Evolutionary conservation across 108 stramenopile genomes (phyloP).

Genomic region (Fragilariopsis cylindrus): DNA sequence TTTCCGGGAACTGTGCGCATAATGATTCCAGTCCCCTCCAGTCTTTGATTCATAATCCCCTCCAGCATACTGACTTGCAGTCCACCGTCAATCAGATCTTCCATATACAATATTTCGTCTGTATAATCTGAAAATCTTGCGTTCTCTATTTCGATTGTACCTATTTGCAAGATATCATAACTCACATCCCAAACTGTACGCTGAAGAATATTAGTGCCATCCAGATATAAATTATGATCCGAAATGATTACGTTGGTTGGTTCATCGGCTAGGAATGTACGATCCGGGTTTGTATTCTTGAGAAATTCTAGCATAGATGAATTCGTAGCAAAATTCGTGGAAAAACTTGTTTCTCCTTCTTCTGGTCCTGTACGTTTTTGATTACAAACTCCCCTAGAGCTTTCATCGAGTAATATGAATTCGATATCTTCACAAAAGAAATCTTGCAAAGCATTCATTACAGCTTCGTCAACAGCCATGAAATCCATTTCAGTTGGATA

Average conservation of each 20-base stretch:
- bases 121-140: not conserved
- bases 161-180: conserved; percentile 9
- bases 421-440: conserved; percentile 7
- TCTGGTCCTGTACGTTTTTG: not conserved
- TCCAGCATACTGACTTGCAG: conserved; percentile 13
- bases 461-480: conserved; percentile 6
- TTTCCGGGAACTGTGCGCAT: not conserved
- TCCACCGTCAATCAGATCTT: not conserved
- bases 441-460: conserved; percentile 1
- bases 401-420: conserved; percentile 3
- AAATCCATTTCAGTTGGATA: not conserved
- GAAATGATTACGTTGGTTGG: conserved; percentile 2
- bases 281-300: not conserved
- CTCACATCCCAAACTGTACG: conserved; percentile 7
- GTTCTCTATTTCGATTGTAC: not conserved
- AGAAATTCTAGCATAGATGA: conserved; percentile 6
- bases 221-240: not conserved
- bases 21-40: not conserved
- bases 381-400: not conserved
- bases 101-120: not conserved
- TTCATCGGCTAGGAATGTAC: not conserved
- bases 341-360: not conserved
- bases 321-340: not conserved
- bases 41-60: not conserved
- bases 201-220: not conserved